Conservation (phyloP, 345 rosid species). For the Pistacia atlantica region DNA sequence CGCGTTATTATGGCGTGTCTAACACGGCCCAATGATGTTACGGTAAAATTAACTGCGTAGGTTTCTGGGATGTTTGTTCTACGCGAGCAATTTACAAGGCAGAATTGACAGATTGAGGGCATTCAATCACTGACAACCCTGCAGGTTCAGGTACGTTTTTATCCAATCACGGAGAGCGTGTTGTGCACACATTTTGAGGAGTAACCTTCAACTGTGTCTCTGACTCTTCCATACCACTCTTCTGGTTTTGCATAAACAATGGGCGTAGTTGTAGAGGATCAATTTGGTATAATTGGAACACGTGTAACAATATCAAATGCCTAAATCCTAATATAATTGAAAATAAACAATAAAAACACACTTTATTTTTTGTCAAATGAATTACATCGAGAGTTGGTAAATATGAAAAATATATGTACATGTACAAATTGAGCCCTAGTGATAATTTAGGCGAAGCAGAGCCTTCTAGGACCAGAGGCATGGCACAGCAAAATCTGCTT, state of each 20-base stretch:
- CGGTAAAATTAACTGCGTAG: background rate
- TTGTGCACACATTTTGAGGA: background rate
- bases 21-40: background rate
- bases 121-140: background rate
- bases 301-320: no score
- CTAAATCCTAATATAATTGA: no score
- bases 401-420: no score
- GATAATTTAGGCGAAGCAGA: background rate
- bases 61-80: no score
- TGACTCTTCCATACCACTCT: background rate
- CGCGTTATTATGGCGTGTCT: background rate
- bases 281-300: no score
- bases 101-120: background rate
- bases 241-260: no score
- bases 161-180: slow-evolving; percentile 9
- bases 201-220: background rate
- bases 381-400: no score
- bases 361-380: no score
- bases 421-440: no score
- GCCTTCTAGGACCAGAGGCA: background rate
- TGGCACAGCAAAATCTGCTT: background rate
- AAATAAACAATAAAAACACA: no score
- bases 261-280: no score
- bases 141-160: background rate
- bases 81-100: background rate